Base-by-base conservation (phyloP, 495 filamentous ascomycete species). In the Neurospora sp. region DNA sequence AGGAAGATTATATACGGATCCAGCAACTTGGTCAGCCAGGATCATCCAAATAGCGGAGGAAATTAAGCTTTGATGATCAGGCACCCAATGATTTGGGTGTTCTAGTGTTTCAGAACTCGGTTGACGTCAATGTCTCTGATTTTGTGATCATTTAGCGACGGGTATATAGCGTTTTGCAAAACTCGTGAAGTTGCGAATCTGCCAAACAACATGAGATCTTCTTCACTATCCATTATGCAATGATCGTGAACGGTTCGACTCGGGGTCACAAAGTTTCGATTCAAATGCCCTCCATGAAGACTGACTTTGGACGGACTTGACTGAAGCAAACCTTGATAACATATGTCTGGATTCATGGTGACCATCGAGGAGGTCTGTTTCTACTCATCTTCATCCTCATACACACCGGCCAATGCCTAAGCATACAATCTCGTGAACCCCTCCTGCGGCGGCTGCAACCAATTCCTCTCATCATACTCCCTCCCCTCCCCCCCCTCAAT, bases 401-500 rank as follows among this genome's bases (percentile, higher is more conserved):
- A 31, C 15, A 31, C 54, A 34, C 28, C 15, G 15, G 2, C 54
- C 24, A 34, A 28, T 13, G 21, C 28, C 54, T 66, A 66, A 34
- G 54, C 54, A 73, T 86, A 89, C 71, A 97, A 76, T 81, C 77
- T 91, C 4, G 92, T 91, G 75, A 98, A 97, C 0, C 93, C 94
- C 70, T 87, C 87, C 71, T 85, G 82, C 2, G 93, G 89, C 69
- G 94, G 94, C 84, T 97, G 94, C 79, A 99, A 77, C 96, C 96
- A 99, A 80, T 99, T 99, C 80, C 85, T 84, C 82, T 86, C 86
- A 83, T 98, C 96, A 81, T 97, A 99, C 45, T 83, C 83, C 13
- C 79, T 79, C 48, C 90, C 88, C 70, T 92, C 74, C 28, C 17
- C 90, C 0, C 93, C 93, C 81, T 98, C 96, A 79, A 98, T 98